Conservation (phyloP, 164 flowering plant genomes). For the grape (Vitis vinifera) region DNA sequence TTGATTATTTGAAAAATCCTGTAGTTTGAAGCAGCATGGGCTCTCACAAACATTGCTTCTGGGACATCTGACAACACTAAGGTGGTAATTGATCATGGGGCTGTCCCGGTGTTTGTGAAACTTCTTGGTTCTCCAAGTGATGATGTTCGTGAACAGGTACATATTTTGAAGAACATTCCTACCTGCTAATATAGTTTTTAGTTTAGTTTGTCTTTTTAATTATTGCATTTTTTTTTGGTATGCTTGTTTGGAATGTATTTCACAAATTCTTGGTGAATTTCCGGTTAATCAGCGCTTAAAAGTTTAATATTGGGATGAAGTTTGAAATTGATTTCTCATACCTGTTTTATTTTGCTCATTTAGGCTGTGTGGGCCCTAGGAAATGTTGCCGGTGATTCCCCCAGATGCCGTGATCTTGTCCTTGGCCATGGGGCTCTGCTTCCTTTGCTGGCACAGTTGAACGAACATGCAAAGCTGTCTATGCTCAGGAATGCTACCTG, state of each 20-base stretch:
- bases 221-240: neutral
- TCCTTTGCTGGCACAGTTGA: conserved; percentile 45
- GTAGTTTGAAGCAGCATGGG: conserved; percentile 64
- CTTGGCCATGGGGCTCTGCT: conserved; percentile 46
- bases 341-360: neutral
- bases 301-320: too few species aligned
- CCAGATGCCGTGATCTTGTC: conserved; percentile 56
- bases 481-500: conserved; percentile 60
- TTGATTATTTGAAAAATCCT: neutral
- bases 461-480: conserved; percentile 47
- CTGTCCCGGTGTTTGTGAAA: conserved; percentile 53
- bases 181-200: neutral
- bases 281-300: too few species aligned
- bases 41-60: conserved; percentile 55
- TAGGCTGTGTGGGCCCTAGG: conserved; percentile 69
- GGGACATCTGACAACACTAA: conserved; percentile 60
- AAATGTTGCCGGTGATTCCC: conserved; percentile 62
- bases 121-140: conserved; percentile 54
- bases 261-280: too few species aligned
- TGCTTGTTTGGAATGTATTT: neutral
- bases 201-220: neutral
- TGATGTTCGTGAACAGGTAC: conserved; percentile 62
- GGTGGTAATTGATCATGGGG: conserved; percentile 58
- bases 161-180: neutral
- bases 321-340: too few species aligned